Evolutionary conservation across 768 basidiomycete species (phyloP), one percentile per base, ranked within the genome.

Genomic region (Russula dissimulans): DNA sequence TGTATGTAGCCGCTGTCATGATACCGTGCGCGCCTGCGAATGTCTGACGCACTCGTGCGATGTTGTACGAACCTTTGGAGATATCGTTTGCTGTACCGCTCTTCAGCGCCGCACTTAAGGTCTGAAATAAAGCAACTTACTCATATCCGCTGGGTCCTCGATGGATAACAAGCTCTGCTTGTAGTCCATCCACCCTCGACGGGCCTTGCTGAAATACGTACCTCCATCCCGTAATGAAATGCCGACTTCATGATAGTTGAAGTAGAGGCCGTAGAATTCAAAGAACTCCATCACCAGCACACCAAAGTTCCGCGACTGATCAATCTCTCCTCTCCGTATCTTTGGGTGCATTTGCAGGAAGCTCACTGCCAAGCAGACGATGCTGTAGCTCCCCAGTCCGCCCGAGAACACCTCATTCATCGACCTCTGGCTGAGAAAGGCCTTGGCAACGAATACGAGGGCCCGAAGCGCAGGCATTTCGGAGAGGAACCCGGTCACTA

Each of bases 341-440:
- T 95, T 95, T 2, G 97, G 97, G 67, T 99, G 97, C 80, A 97
- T 91, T 79, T 98, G 97, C 50, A 99, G 76, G 71, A 99, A 99
- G 71, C 85, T 91, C 65, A 97, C 83, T 11, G 88, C 93, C 57
- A 99, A 72, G 71, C 91, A 97, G 57, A 97, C 92, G 60, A 97
- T 91, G 66, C 88, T 86, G 70, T 97, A 98, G 69, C 90, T 92
- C 22, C 95, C 95, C 39, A 99, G 72, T 2, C 97, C 97, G 8
- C 97, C 95, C 0, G 87, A 89, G 71, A 87, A 97, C n/a, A 98
- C 95, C 72, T 98, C 97, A 71, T 99, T 98, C 92, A 97, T 90
- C 32, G 83, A 82, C 43, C 95, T 78, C 70, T 97, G 92, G 65
- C 79, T 81, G 56, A 98, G 78, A 72, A 97, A 98, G 3, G 88